Base-by-base conservation (phyloP, 306 rosid species). In the Acmispon strigosus region DNA sequence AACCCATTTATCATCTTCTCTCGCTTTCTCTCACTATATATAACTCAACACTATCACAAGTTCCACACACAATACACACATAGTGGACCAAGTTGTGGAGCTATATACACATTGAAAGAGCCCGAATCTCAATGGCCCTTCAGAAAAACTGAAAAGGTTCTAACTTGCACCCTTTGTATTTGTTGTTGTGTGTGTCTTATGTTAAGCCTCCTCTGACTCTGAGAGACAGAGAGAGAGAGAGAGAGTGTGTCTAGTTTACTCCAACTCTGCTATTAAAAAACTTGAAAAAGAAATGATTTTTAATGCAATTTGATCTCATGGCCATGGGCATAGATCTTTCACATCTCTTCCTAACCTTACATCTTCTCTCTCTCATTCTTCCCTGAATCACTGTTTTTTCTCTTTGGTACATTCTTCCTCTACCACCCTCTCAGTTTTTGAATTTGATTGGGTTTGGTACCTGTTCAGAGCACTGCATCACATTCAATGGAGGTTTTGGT, bases 101-200 rank as follows among this genome's bases (percentile, higher is more conserved):
- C 19, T 19, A 22, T 14, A 14, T 39, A 41, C 8, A 63, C 18
- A 64, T 27, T 27, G 56, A 22, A 27, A 47, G 44, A 44, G 19
- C 73, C 78, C 90, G 82, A 83, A 91, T 88, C 85, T 89, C 84
- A 60, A 85, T 77, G 87, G 22, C 70, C 66, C 76, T 55, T 47
- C 52, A 70, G 37, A 59, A 17, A 64, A 37, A 74, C 70, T 29
- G 55, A 45, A 83, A 80, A 49, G 48, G 54, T 14, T 54, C 62
- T 55, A 39, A 44, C 72, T 71, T 67, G 77, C 79, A 74, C 48
- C 60, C 58, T 55, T 5, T 79, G 66, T 62, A 5, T 16, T 62
- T 27, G 57, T 9, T 64, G 34, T 32, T 34, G 11, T 14, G 41
- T 12, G 41, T 68, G 32, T 32, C 8, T 11, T 22, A 19, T 27